phyloP scores from a whole-genome alignment of 2,329 filamentous ascomycete species.

The Zalaria sp. region DNA sequence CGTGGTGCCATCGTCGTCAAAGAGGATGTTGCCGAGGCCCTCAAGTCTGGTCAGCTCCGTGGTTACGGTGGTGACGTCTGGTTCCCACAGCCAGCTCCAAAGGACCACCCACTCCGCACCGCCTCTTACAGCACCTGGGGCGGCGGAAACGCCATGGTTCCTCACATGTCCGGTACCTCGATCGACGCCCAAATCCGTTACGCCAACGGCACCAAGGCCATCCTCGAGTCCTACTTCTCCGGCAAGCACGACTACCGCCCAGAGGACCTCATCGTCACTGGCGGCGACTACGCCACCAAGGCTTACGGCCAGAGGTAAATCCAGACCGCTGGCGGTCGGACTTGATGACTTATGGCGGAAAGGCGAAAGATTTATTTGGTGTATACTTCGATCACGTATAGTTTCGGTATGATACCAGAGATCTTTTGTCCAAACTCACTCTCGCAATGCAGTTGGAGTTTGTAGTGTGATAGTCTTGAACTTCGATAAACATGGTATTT shows the following conservation, averaged over 20 bases:
- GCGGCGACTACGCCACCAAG: conserved; percentile 89
- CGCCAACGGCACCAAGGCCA: conserved; percentile 53
- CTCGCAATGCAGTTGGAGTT: too few relatives aligned
- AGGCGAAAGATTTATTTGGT: too few relatives aligned
- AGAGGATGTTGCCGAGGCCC: conserved; percentile 90
- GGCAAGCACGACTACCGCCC: conserved; percentile 78
- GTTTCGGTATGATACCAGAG: too few relatives aligned
- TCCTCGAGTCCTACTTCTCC: conserved; percentile 80
- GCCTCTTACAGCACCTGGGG: conserved; percentile 81
- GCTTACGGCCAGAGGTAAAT: conserved; percentile 59
- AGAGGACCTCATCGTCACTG: conserved; percentile 80
- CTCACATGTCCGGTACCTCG: conserved; percentile 98
- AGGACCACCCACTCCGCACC: conserved; percentile 82
- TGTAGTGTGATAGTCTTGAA: too few relatives aligned
- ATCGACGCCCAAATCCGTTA: conserved; percentile 83
- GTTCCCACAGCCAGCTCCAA: conserved; percentile 94
- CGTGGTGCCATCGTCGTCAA: conserved; percentile 98
- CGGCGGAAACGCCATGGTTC: conserved; percentile 96
- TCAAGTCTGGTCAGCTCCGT: conserved; percentile 81
- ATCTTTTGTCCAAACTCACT: too few relatives aligned
- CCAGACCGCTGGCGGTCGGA: too few relatives aligned
- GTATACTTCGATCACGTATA: too few relatives aligned
- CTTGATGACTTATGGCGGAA: too few relatives aligned
- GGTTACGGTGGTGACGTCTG: conserved; percentile 84
- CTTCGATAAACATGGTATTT: too few relatives aligned